Percentiles rank a stretch among this genome's conserved stretches.
Conservation (phyloP, 108 stramenopile species). For the Schizochytrium sp. region DNA sequence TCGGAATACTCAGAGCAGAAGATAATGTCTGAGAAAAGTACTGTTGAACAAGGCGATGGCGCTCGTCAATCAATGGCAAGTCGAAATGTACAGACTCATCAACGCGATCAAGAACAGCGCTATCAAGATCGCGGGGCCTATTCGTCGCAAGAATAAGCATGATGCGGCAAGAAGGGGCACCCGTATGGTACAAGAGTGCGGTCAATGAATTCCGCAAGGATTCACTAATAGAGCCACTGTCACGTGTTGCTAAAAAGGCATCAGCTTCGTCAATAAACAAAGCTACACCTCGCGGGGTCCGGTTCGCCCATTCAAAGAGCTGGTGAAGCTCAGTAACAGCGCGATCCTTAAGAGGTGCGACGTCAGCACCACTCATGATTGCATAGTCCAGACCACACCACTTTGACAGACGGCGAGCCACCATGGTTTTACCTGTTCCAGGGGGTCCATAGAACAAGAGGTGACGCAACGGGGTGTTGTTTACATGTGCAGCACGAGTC, state of each 20-base stretch:
- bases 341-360: slow-evolving; percentile 96
- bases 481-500: slow-evolving; percentile 95
- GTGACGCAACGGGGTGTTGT: slow-evolving; percentile 97
- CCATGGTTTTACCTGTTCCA: slow-evolving; percentile 99
- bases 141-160: slow-evolving; percentile 99
- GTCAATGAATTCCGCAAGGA: slow-evolving; percentile 98
- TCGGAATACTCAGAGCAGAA: slow-evolving; percentile 76
- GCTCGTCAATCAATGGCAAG: slow-evolving; percentile 87
- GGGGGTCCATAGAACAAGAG: slow-evolving; percentile 97
- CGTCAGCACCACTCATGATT: slow-evolving; percentile 97
- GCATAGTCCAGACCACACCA: slow-evolving; percentile 98
- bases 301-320: slow-evolving; percentile 98
- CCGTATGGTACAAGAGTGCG: slow-evolving; percentile 94
- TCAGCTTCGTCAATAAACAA: slow-evolving; percentile 99
- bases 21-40: slow-evolving; percentile 95
- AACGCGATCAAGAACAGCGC: slow-evolving; percentile 96
- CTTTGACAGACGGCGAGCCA: slow-evolving; percentile 93
- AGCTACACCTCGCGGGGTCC: slow-evolving; percentile 89
- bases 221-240: slow-evolving; percentile 89
- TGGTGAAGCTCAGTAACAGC: slow-evolving; percentile 99
- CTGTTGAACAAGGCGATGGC: slow-evolving; percentile 89
- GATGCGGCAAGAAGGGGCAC: slow-evolving; percentile 84
- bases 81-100: slow-evolving; percentile 99
- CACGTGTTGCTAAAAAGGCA: slow-evolving; percentile 94
- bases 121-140: slow-evolving; percentile 96